phyloP scores from a whole-genome alignment of 2,329 filamentous ascomycete species.

The Venturia aucupariae region DNA sequence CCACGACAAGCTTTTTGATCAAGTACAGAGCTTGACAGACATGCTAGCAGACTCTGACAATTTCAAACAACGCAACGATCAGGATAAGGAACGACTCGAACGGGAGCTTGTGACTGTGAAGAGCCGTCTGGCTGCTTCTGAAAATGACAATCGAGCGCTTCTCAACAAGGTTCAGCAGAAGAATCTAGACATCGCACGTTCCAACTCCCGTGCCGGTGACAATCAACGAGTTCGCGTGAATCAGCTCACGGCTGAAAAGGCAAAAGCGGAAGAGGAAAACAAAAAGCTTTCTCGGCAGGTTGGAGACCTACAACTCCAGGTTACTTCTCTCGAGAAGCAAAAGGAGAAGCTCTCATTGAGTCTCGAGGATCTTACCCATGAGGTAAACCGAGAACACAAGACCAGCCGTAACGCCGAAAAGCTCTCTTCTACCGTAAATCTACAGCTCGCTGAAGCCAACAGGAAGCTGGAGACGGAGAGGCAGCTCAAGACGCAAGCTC shows the following conservation, averaged over 20 bases:
- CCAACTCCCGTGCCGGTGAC: constrained; percentile 76
- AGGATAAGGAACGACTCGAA: constrained; percentile 87
- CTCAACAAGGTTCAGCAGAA: constrained; percentile 97
- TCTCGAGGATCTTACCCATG: constrained; percentile 86
- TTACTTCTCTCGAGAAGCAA: constrained; percentile 83
- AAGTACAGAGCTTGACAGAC: constrained; percentile 79
- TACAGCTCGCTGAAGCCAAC: constrained; percentile 82
- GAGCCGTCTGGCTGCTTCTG: constrained; percentile 78
- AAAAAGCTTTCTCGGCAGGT: constrained; percentile 73
- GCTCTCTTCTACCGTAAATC: constrained; percentile 65
- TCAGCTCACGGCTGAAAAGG: constrained; percentile 73
- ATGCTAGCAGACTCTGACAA: constrained; percentile 82
- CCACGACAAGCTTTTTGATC: constrained; percentile 62
- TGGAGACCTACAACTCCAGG: constrained; percentile 71
- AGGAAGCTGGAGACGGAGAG: constrained; percentile 83
- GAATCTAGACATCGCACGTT: constrained; percentile 88
- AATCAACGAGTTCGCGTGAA: constrained; percentile 68
- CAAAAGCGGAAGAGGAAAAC: constrained; percentile 73
- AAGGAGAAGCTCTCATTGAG: constrained; percentile 84
- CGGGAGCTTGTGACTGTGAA: constrained; percentile 86
- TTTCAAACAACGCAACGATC: constrained; percentile 82
- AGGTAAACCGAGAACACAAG: constrained; percentile 83
- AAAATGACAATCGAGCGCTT: constrained; percentile 92
- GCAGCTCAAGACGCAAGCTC: constrained; percentile 74
- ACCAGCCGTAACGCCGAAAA: constrained; percentile 85